Conservation (phyloP, 2,329 filamentous ascomycete species). For the Zasmidium angulare region DNA sequence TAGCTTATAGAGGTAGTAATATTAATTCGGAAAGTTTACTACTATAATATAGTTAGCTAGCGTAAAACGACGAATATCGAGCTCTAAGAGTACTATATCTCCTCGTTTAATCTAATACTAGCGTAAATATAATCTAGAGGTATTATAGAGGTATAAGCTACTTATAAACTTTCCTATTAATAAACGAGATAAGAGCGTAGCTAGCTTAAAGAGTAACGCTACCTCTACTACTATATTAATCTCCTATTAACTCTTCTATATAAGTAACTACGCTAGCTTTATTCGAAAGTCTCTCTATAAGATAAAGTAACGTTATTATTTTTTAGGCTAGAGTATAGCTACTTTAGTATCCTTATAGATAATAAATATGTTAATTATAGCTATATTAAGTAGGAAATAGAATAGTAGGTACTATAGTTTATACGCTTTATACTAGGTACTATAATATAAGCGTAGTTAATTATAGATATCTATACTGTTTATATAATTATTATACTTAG, state of each 20-base stretch:
- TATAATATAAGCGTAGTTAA: neutral
- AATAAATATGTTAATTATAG: constrained; percentile 1
- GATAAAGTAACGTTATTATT: neutral
- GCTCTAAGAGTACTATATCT: neutral
- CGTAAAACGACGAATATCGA: neutral
- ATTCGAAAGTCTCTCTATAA: neutral
- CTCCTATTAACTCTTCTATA: neutral
- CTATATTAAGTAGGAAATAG: neutral
- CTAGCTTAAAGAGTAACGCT: neutral
- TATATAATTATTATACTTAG: neutral
- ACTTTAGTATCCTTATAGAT: neutral
- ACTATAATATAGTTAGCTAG: neutral
- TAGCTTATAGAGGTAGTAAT: neutral
- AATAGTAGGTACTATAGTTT: neutral
- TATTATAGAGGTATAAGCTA: neutral
- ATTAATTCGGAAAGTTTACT: neutral
- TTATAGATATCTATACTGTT: neutral
- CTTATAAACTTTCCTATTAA: neutral
- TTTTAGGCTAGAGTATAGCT: too few species aligned
- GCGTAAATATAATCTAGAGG: neutral
- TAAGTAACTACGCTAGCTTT: neutral
- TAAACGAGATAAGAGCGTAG: neutral
- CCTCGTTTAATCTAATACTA: neutral
- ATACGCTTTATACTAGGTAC: neutral
- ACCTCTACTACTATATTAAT: neutral